Evolutionary conservation across 306 rosid species (phyloP).

Genomic region (Ormosia emarginata): DNA sequence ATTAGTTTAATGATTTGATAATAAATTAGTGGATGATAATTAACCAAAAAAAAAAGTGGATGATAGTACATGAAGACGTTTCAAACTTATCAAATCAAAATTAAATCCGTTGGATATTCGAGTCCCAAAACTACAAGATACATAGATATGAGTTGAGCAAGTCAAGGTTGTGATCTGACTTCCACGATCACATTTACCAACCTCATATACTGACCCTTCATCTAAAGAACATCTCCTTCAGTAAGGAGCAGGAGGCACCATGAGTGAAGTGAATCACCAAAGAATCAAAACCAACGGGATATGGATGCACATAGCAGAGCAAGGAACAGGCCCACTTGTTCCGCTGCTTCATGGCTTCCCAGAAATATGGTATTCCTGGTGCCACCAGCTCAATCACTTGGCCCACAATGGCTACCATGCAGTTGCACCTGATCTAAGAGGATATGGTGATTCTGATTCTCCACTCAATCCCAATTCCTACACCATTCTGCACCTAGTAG

Average conservation of each 20-base stretch:
- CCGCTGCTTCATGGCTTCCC: constrained; percentile 72
- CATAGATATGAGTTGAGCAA: too few species aligned
- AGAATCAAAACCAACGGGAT: constrained; percentile 63
- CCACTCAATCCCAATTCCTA: constrained; percentile 51
- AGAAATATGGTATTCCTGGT: constrained; percentile 59
- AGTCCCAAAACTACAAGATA: too few species aligned
- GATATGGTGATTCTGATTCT: constrained; percentile 64
- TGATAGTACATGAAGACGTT: too few species aligned
- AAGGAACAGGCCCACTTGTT: constrained; percentile 71
- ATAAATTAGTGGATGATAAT: too few species aligned
- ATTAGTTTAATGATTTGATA: too few species aligned
- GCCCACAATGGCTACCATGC: constrained; percentile 57
- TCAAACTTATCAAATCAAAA: too few species aligned
- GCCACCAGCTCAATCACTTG: constrained; percentile 50
- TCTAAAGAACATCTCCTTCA: too few species aligned
- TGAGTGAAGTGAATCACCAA: constrained; percentile 55
- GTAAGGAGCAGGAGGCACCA: constrained; percentile 1
- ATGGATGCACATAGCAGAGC: constrained; percentile 58
- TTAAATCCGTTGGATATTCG: too few species aligned
- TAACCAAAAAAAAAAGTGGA: too few species aligned
- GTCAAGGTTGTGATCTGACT: too few species aligned
- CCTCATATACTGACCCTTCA: too few species aligned
- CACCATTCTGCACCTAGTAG: constrained; percentile 42
- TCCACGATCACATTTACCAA: too few species aligned
- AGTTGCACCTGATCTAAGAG: constrained; percentile 77